Base-by-base conservation (phyloP, 495 filamentous ascomycete species). In the Barbatosphaeria neglecta region DNA sequence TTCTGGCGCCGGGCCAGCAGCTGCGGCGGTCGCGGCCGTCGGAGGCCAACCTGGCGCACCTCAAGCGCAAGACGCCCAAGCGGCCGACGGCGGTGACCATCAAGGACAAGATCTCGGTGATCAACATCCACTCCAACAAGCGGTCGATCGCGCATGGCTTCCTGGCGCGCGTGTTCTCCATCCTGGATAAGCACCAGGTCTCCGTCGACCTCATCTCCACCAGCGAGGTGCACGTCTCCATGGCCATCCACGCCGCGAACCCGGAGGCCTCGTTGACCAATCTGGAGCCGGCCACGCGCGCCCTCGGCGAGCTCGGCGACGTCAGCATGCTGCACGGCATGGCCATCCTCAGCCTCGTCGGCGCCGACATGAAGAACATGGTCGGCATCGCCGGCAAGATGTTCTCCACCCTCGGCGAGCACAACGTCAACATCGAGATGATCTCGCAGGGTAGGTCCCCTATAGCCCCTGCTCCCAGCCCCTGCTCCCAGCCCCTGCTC, bases 61-160 rank as follows among this genome's bases (percentile, higher is more conserved):
- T n/a, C n/a, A n/a, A n/a, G 28, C 54, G 60, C 7, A 65, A 60
- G 51, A 60, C 59, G 47, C 79, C 77, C 18, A 84, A 82, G 57
- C 68, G 83, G 20, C 92, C 92, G 6, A 97, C 92, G 0, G 92
- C 92, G 11, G 88, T 98, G 20, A 96, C 92, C 10, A 88, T 95
- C 68, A 98, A 98, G 72, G 82, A 85, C 55, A 80, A 87, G 56
- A 95, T 95, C 54, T 75, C 86, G 15, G 84, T 97, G 38, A 82
- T 98, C 58, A 96, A 95, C 61, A 86, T 98, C 22, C 89, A 95
- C 71, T 90, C 85, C 18, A 94, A 96, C 63, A 87, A 90, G 65
- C 80, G 49, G 16, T 83, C 83, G 8, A 74, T 88, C 43, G 84
- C 89, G 0, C 90, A 95, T 55, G 88, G 87, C 7, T 97, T 98